phyloP scores from a whole-genome alignment of 2,329 filamentous ascomycete genomes.

The Fusarium praegraminearum region DNA sequence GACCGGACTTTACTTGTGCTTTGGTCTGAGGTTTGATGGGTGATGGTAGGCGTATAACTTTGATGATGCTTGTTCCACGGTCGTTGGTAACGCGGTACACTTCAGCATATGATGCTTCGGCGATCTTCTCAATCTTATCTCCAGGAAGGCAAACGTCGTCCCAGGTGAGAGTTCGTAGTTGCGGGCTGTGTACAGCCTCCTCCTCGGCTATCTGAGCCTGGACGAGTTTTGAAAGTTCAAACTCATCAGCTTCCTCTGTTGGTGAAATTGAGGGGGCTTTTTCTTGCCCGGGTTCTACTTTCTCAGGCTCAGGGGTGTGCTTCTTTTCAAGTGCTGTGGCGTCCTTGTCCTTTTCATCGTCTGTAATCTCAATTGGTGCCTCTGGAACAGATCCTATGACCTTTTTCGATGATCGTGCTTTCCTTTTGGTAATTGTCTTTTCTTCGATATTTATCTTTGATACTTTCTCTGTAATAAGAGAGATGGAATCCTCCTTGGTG shows the following conservation, averaged over 20 bases:
- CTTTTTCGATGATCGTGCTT: constrained; percentile 32
- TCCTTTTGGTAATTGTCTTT: constrained; percentile 21
- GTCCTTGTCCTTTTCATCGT: constrained; percentile 8
- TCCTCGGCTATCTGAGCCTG: constrained; percentile 31
- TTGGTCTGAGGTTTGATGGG: constrained; percentile 70
- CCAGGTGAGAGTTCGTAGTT: constrained; percentile 65
- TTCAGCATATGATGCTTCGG: constrained; percentile 75
- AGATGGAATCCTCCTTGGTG: constrained; percentile 46
- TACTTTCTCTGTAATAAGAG: constrained; percentile 53
- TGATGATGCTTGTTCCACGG: constrained; percentile 73
- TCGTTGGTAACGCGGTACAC: constrained; percentile 72
- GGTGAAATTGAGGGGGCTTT: neutral
- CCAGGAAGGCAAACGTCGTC: constrained; percentile 66
- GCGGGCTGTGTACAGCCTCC: constrained; percentile 41
- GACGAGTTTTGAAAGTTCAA: constrained; percentile 2
- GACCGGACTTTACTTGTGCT: constrained; percentile 63
- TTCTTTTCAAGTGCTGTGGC: constrained; percentile 2
- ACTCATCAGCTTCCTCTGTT: constrained; percentile 11
- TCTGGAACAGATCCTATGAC: constrained; percentile 14
- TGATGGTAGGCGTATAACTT: constrained; percentile 70
- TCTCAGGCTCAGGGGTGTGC: neutral
- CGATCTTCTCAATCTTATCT: constrained; percentile 71
- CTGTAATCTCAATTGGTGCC: constrained; percentile 16
- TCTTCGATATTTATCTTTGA: constrained; percentile 49
- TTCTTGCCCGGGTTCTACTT: constrained; percentile 4